Base-by-base conservation (phyloP, 2,329 filamentous ascomycete genomes). In the Pseudocercospora ulei region DNA sequence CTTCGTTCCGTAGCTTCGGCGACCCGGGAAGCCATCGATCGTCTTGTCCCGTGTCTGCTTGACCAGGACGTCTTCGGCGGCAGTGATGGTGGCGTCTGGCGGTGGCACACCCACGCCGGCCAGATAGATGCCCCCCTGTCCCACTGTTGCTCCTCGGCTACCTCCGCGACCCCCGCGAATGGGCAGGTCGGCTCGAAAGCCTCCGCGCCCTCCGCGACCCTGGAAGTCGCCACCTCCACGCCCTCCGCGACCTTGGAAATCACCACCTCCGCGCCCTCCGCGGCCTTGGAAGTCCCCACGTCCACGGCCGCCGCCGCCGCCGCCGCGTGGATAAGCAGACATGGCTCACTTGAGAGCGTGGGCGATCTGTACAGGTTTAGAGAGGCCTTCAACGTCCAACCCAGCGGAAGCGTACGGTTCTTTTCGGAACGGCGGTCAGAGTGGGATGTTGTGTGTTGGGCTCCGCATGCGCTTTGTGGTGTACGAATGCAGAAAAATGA, bases 1-100 rank as follows among this genome's bases (percentile, higher is more conserved):
- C 16, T 49, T 38, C 0, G 44, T 62, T 1, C 64, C 68, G 51
- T 57, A 66, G 38, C 56, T 40, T 41, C 48, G 50, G 45, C 65
- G 42, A 42, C 60, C 45, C 49, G 46, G 58, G 8, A 62, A 46
- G 54, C 55, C 35, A 43, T 57, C 49, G 23, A 47, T 58, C 33
- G 49, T 48, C 48, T 51, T 49, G 44, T 41, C 46, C 37, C 38
- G 37, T 13, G 42, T 58, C 24, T 38, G 41, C 20, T 44, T 51
- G 23, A 41, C 54, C 30, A 51, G 38, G 11, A 43, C 36, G 26
- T 57, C 30, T 35, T 58, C 56, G 1, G 46, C 41, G 3, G 37
- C 39, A 1, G 42, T 56, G 38, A 61, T 48, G 2, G 28, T 28
- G 3, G 43, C 12, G 22, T 56, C 52, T 3, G 54, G 56, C 18